Evolutionary conservation across 2,329 filamentous ascomycete species (phyloP).

Genomic region (Amphichorda felina): DNA sequence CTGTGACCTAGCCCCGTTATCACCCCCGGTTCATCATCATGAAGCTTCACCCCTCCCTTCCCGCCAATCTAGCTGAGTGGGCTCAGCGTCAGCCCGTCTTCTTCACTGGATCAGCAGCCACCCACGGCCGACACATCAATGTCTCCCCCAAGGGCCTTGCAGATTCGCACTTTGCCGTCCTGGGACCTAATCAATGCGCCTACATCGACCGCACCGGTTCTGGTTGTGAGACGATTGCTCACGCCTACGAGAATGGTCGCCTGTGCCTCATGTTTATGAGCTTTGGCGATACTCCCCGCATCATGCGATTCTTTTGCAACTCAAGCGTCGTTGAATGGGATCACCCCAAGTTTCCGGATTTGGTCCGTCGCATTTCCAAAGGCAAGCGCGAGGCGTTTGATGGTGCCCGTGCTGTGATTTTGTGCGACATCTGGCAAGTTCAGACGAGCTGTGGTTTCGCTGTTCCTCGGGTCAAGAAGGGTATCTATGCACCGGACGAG

Average conservation of each 20-base stretch:
- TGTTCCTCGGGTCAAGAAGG: conserved; percentile 40
- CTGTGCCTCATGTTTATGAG: conserved; percentile 65
- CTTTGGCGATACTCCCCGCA: conserved; percentile 46
- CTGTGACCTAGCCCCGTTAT: too few relatives aligned
- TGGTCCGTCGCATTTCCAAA: conserved; percentile 30
- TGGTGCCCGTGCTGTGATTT: conserved; percentile 47
- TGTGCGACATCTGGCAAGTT: conserved; percentile 50
- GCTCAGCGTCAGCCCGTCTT: conserved; percentile 58
- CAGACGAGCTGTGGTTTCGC: conserved; percentile 57
- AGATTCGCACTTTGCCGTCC: conserved; percentile 47
- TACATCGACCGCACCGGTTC: conserved; percentile 68
- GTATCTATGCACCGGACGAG: conserved; percentile 17
- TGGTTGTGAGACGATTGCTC: conserved; percentile 64
- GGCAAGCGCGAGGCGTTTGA: conserved; percentile 23
- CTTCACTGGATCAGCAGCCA: conserved; percentile 63
- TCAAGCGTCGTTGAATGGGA: conserved; percentile 47
- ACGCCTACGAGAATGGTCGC: conserved; percentile 66
- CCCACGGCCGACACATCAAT: conserved; percentile 59
- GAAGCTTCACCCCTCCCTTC: conserved; percentile 47
- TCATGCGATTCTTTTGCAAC: conserved; percentile 52
- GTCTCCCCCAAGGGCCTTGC: conserved; percentile 64
- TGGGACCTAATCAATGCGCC: conserved; percentile 45
- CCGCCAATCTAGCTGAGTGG: conserved; percentile 47
- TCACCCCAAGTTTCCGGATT: conserved; percentile 29
- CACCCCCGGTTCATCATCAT: conserved; percentile 21